Base-by-base conservation (phyloP, 2,329 filamentous ascomycete species). In the Didymella keratinophila region DNA sequence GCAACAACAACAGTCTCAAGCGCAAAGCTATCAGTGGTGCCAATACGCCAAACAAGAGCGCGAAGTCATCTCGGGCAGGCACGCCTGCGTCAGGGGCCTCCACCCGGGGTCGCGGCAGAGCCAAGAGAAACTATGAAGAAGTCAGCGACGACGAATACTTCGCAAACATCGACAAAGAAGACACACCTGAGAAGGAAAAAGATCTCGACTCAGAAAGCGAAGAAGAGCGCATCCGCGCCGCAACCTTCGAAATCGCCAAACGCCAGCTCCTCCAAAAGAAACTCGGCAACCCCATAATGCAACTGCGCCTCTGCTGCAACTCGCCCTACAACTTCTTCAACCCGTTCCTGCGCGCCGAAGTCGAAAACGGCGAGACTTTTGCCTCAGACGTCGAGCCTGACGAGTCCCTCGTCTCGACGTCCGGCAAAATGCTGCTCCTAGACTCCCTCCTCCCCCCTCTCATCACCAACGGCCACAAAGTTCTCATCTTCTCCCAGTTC, bases 291-390 rank as follows among this genome's bases (percentile, higher is more conserved):
- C 91, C 93, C 0, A 79, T 98, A 20, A 92, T 97, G 83, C 95
- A 99, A 74, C 86, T 97, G 3, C 90, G 95, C 0, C 84, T 97
- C 0, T 92, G 92, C 11, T 98, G 95, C 77, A 97, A 99, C 76
- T 92, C 88, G 0, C 95, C 95, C 0, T 93, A 97, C 77, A 96
- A 97, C 72, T 98, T 99, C 75, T 98, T 96, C 78, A 96, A 93
- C 73, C 94, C 95, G 0, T 98, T 94, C 64, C 64, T 75, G 16
- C 64, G 68, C 23, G 70, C 71, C n/a, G 78, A 79, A 86, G 82
- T 85, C 0, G 81, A 82, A 11, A 71, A 65, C 6, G 82, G 84
- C 1, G 74, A 78, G 36, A 75, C 72, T 0, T 73, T 72, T 43
- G 75, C 76, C 0, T 83, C 84, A 1, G 79, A 81, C n/a, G 79